Conservation (phyloP, 805 yeast genomes). For the Myxozyma geophila region DNA sequence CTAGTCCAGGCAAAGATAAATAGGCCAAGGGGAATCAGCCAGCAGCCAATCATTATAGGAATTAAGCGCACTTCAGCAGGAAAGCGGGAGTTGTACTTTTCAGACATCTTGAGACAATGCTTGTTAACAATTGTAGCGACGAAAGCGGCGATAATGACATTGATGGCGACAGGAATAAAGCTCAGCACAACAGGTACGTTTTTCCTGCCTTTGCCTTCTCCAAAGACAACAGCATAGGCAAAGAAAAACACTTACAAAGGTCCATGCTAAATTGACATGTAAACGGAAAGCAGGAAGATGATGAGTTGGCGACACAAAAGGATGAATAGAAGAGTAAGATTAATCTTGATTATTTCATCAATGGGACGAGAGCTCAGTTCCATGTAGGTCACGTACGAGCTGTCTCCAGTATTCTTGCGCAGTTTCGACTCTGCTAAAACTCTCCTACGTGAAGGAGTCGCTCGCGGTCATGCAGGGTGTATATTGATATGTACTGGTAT, state of each 20-base stretch:
- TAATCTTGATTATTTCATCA: constrained; percentile 66
- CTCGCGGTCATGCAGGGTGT: neutral
- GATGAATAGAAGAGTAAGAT: constrained; percentile 75
- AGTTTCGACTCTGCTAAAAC: too few species aligned
- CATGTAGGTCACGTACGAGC: constrained; percentile 56
- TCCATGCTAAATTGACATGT: constrained; percentile 49
- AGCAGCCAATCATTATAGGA: constrained; percentile 62
- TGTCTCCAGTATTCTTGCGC: constrained; percentile 58
- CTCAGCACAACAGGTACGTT: constrained; percentile 65
- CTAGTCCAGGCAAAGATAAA: constrained; percentile 68
- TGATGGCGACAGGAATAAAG: constrained; percentile 72
- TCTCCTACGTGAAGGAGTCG: constrained; percentile 4
- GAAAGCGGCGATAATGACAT: constrained; percentile 64
- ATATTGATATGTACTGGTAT: neutral
- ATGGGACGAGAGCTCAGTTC: constrained; percentile 79
- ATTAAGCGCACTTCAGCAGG: constrained; percentile 64
- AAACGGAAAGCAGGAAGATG: constrained; percentile 58
- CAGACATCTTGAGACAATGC: constrained; percentile 42
- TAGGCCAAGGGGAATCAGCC: constrained; percentile 57
- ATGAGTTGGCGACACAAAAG: constrained; percentile 56
- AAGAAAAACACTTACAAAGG: constrained; percentile 68
- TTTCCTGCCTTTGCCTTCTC: constrained; percentile 55
- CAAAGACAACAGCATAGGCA: constrained; percentile 64
- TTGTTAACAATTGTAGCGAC: constrained; percentile 44
- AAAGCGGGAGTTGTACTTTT: constrained; percentile 53